Base-by-base conservation (phyloP, 495 filamentous ascomycete genomes). In the Lophiotrema nucula region DNA sequence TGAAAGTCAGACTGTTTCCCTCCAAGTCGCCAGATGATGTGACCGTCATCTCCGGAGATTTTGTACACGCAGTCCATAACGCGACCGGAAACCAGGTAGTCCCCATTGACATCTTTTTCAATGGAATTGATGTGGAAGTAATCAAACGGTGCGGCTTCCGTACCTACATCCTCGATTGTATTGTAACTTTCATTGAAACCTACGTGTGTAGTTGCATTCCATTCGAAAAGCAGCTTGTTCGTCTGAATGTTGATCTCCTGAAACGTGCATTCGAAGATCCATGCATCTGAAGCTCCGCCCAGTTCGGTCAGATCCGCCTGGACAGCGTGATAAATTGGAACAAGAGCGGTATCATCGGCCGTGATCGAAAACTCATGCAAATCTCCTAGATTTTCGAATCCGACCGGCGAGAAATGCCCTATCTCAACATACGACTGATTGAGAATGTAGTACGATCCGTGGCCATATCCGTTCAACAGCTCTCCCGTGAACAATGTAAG, bases 121-220 rank as follows among this genome's bases (percentile, higher is more conserved):
- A 58, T 27, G 16, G 54, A 58, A 23, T 58, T 58, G 11, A 58
- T 58, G 52, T 56, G 52, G 43, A 56, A 56, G 39, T 47, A 56
- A 42, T 56, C 52, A 22, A 56, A 56, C 22, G 52, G 52, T 6
- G 41, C 8, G 21, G n/a, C 42, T 33, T 56, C 52, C n/a, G 52
- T 12, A n/a, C 52, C 52, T 12, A 18, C 16, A 21, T 27, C 52
- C 12, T 23, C 12, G 16, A 56, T 4, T 4, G 3, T 35, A 24
- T 47, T 47, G 43, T 56, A 56, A 5, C 41, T 56, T 25, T 56
- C 52, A 23, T 56, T 56, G 3, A 56, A 3, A 3, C 5, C 39
- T 10, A 56, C 52, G 25, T 56, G 52, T 4, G 15, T 56, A 3
- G 41, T 27, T 5, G 42, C 38, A 47, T 56, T 56, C 52, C 52